Evolutionary conservation across 768 basidiomycete genomes (phyloP), one percentile per base, ranked within the genome.

Genomic region (Hygrophoropsis aurantiaca): DNA sequence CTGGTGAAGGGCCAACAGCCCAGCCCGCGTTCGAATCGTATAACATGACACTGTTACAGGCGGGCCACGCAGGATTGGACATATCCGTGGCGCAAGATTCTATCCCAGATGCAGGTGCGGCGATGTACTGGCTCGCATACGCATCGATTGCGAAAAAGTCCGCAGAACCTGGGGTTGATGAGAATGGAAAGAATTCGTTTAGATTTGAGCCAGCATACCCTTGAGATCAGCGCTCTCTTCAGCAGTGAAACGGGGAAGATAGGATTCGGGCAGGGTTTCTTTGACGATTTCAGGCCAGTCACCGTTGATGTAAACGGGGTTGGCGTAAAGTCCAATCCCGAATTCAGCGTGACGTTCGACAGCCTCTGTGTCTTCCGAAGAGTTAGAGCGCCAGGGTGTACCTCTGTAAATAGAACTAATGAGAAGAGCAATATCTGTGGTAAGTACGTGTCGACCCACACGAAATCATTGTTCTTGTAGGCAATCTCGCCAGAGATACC

Each of bases 81-180:
- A 60, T 60, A 46, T 78, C 72, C 5, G 61, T 53, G 7, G 72
- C 55, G 54, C 78, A 79, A 11, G 74, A 66, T 15, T 63, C 70
- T 10, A 79, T 56, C 10, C 79, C 78, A 35, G 70, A 70, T 0
- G 59, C 54, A 11, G 77, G 76, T 9, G 74, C 77, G 13, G 66
- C 50, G 26, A 75, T 55, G 52, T 55, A 76, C 27, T 66, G 68
- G 1, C 68, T 69, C 13, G 73, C 65, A 39, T 78, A 78, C 1
- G 74, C 61, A 44, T 79, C 78, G 19, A 76, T 78, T 11, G 77
- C 78, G 50, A 71, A 79, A 53, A 79, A 81, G 52, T 81, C 78
- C 5, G 76, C 76, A 2, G 74, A 70, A 6, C 77, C 74, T 74
- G 41, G 35, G 25, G 25, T 24, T 20, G 18, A 42, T 19, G 5